These are phyloP conservation scores for Stipa capillata DNA, from an alignment of 176 grass and related monocot genomes.

Conservation along the genomic window DNA sequence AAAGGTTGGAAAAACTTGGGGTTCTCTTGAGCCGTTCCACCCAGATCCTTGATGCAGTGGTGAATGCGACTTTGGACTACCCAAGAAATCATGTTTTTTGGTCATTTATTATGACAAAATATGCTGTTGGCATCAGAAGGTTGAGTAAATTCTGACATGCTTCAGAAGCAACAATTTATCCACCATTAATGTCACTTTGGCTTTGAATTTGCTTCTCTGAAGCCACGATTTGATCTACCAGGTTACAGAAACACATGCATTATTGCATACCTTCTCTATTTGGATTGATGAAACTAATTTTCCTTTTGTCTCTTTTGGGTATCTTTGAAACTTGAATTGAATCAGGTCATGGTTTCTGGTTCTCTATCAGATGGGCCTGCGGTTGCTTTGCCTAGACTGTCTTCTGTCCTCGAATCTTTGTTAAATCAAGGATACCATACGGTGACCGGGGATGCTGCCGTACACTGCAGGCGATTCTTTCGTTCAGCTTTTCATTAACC, in stretches of 20 bases:
- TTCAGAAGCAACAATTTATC: background rate
- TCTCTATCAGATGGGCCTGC: background rate
- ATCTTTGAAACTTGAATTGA: constrained; percentile 1
- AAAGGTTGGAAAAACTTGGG: constrained; percentile 85
- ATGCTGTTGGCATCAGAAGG: background rate
- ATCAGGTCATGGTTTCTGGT: background rate
- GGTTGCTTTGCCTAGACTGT: background rate
- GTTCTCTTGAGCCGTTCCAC: constrained; percentile 71
- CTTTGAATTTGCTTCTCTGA: background rate
- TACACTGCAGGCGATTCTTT: background rate
- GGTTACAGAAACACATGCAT: background rate
- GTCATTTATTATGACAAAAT: background rate
- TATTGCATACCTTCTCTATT: background rate
- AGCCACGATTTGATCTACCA: background rate
- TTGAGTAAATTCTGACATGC: background rate
- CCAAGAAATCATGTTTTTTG: background rate
- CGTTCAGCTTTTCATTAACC: background rate
- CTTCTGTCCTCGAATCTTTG: background rate
- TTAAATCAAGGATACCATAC: background rate
- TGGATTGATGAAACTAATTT: background rate
- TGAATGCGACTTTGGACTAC: background rate
- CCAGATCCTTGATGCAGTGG: constrained; percentile 32
- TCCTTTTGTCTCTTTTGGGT: background rate
- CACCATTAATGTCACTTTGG: background rate
- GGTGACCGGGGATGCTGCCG: background rate